A percentile compares a stretch with the other conserved stretches of the same genome.
Evolutionary conservation across 1,284 basidiomycete genomes (phyloP).

Genomic region (Sphaerobolus stellatus): DNA sequence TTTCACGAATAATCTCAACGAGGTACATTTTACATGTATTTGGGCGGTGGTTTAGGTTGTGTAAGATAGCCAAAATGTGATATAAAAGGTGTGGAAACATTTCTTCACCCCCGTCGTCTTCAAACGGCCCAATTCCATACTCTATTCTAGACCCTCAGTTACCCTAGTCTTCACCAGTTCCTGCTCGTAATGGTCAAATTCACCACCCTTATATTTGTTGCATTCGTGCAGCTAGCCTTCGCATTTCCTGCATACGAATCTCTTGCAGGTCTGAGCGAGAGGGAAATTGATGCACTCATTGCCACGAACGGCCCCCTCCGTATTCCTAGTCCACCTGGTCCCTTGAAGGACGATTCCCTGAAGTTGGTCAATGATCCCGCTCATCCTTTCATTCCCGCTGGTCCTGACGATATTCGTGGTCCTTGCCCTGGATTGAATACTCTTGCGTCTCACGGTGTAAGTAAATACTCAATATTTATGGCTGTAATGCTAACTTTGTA

Average conservation of each 20-base stretch:
- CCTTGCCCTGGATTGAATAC: constrained; percentile 1
- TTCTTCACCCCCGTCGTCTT: too few relatives aligned
- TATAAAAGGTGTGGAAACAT: too few relatives aligned
- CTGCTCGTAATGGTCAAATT: not conserved
- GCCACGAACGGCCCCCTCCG: not conserved
- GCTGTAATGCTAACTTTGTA: not conserved
- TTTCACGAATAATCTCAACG: too few relatives aligned
- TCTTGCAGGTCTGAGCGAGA: not conserved
- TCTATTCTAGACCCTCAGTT: too few relatives aligned
- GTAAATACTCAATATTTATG: not conserved
- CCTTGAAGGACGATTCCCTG: not conserved
- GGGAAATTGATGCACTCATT: not conserved
- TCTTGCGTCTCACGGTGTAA: constrained; percentile 1
- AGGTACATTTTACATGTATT: too few relatives aligned
- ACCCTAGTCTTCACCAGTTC: too few relatives aligned
- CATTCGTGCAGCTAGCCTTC: not conserved
- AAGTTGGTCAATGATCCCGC: not conserved
- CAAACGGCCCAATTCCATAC: too few relatives aligned
- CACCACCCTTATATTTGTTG: not conserved
- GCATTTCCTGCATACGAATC: not conserved
- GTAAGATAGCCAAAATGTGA: too few relatives aligned
- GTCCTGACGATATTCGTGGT: not conserved
- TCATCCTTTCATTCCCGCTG: not conserved
- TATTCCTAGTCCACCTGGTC: not conserved
- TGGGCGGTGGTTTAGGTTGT: too few relatives aligned